Evolutionary conservation across 2,329 filamentous ascomycete species (phyloP).

Genomic region (Ceratocystis colombiana): DNA sequence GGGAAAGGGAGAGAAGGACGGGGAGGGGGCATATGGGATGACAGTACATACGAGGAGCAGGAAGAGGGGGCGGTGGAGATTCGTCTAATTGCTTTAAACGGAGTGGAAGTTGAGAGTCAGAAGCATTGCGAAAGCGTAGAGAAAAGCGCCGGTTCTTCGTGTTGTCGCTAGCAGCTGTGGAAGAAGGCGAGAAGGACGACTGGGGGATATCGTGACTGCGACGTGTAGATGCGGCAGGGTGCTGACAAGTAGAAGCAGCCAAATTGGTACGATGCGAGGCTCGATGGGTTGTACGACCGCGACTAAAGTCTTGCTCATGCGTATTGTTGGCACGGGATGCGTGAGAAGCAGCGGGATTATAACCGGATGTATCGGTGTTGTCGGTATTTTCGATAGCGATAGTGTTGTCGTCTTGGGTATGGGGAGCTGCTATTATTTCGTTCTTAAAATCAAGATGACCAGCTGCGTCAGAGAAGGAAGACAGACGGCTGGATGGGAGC

Average conservation of each 20-base stretch:
- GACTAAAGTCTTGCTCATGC: not conserved
- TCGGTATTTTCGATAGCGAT: slow-evolving; percentile 1
- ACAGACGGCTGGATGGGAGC: not conserved
- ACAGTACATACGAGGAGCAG: slow-evolving; percentile 41
- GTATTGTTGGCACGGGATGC: not conserved
- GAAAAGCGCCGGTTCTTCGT: slow-evolving; percentile 53
- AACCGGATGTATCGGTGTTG: not conserved
- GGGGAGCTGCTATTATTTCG: not conserved
- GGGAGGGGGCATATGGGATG: not conserved
- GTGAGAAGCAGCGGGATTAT: slow-evolving; percentile 14
- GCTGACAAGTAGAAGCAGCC: slow-evolving; percentile 26
- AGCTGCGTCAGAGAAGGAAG: not conserved
- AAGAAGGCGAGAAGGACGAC: slow-evolving; percentile 15
- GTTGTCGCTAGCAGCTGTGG: slow-evolving; percentile 28
- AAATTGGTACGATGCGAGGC: slow-evolving; percentile 22
- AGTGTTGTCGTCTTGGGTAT: not conserved
- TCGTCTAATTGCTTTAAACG: slow-evolving; percentile 59
- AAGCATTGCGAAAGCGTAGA: slow-evolving; percentile 81
- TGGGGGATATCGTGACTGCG: slow-evolving; percentile 25
- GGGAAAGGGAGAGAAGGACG: not conserved
- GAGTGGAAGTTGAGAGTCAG: slow-evolving; percentile 75
- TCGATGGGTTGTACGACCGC: slow-evolving; percentile 20
- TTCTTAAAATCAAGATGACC: not conserved
- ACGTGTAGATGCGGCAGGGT: slow-evolving; percentile 28
- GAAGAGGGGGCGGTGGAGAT: slow-evolving; percentile 46